Evolutionary conservation across 139 green algal genomes (phyloP).

Genomic region (Picochlorum sp.): DNA sequence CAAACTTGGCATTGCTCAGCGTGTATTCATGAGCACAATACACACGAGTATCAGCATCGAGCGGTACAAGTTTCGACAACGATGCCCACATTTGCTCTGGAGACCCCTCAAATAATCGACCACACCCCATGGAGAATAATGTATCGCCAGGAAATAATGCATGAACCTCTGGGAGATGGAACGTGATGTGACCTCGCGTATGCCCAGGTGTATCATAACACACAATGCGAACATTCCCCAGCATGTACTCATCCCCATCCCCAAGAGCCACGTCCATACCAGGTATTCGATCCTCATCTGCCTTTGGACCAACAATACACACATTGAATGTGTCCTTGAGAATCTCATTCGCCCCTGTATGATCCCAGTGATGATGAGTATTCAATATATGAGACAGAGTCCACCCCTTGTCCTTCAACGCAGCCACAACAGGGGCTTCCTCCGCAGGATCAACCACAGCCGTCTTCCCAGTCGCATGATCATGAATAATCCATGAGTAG

Average conservation of each 20-base stretch:
- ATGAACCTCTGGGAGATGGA: constrained; percentile 45
- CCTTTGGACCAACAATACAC: constrained; percentile 48
- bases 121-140: constrained; percentile 83
- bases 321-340: constrained; percentile 31
- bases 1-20: constrained; percentile 62
- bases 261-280: constrained; percentile 66
- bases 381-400: constrained; percentile 74
- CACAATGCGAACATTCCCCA: constrained; percentile 42
- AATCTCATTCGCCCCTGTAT: constrained; percentile 29
- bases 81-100: constrained; percentile 67
- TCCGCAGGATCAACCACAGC: constrained; percentile 83
- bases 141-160: constrained; percentile 67
- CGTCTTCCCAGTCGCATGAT: constrained; percentile 36
- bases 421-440: constrained; percentile 44
- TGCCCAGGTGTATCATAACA: constrained; percentile 80
- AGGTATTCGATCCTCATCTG: constrained; percentile 66
- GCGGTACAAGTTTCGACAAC: constrained; percentile 61
- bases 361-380: constrained; percentile 59
- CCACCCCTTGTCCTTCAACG: constrained; percentile 43
- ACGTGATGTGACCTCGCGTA: constrained; percentile 77
- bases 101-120: constrained; percentile 82
- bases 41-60: constrained; percentile 61
- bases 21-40: constrained; percentile 76
- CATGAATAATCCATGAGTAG: constrained; percentile 68
- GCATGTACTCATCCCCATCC: constrained; percentile 48